A percentile compares a stretch with the other conserved stretches of the same genome.
phyloP scores from a whole-genome alignment of 2,329 filamentous ascomycete species.

The Fragosphaeria purpurea region DNA sequence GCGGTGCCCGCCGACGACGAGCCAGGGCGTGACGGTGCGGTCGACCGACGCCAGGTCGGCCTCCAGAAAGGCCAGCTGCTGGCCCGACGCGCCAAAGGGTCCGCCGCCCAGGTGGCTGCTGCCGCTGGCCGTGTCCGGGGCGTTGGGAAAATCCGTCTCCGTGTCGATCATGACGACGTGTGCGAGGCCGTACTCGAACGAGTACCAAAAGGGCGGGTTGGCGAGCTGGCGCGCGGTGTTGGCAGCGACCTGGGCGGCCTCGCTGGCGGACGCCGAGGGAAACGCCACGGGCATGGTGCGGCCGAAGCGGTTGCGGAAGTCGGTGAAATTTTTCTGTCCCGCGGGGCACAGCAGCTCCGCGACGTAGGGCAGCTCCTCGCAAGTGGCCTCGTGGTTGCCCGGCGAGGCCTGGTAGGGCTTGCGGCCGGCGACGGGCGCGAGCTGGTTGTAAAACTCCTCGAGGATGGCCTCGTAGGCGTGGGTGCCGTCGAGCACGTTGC shows the following conservation, averaged over 20 bases:
- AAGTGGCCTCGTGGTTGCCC: constrained; percentile 51
- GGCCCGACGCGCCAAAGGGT: constrained; percentile 36
- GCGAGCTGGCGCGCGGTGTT: constrained; percentile 34
- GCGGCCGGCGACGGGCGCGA: constrained; percentile 40
- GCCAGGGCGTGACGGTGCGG: constrained; percentile 43
- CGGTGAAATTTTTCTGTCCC: constrained; percentile 51
- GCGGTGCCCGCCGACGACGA: constrained; percentile 33
- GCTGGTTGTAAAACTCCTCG: constrained; percentile 65
- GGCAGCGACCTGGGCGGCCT: constrained; percentile 30
- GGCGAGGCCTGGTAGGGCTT: constrained; percentile 48
- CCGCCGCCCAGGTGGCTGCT: constrained; percentile 32
- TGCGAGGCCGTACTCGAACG: constrained; percentile 48
- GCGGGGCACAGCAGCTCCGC: constrained; percentile 29
- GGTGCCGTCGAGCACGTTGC: constrained; percentile 61
- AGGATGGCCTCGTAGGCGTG: constrained; percentile 97
- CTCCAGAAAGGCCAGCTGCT: constrained; percentile 44
- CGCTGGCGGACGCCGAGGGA: constrained; percentile 34
- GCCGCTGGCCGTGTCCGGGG: constrained; percentile 28
- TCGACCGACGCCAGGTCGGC: constrained; percentile 48
- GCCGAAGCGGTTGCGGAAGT: constrained; percentile 46
- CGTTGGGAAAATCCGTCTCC: constrained; percentile 44
- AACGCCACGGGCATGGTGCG: constrained; percentile 42
- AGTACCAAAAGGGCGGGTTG: constrained; percentile 49
- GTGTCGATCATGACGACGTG: constrained; percentile 47
- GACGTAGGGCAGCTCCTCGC: constrained; percentile 31